Percentiles rank a stretch among this genome's conserved stretches.
phyloP scores from a whole-genome alignment of 1,284 basidiomycete genomes.

The Mycena citricolor region DNA sequence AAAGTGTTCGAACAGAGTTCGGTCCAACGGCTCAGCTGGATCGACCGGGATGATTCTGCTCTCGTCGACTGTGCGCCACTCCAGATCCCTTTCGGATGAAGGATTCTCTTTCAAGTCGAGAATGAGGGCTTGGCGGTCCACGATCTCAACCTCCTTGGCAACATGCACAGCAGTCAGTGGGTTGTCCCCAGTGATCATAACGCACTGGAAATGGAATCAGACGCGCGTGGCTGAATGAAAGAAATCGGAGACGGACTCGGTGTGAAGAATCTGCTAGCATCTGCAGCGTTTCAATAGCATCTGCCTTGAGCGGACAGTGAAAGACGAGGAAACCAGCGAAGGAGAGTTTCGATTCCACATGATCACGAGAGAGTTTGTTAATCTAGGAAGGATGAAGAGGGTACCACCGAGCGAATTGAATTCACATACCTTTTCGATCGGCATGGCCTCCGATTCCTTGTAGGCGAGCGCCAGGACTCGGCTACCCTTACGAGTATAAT shows the following conservation, averaged over 20 bases:
- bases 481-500: slow-evolving; percentile 87
- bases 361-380: slow-evolving; percentile 77
- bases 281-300: slow-evolving; percentile 85
- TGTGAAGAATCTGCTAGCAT: slow-evolving; percentile 95
- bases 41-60: slow-evolving; percentile 82
- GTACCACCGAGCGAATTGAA: background rate
- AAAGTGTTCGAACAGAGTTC: slow-evolving; percentile 75
- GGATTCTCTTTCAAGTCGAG: slow-evolving; percentile 86
- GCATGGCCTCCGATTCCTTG: slow-evolving; percentile 75
- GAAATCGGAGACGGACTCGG: slow-evolving; percentile 57
- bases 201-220: slow-evolving; percentile 54
- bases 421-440: slow-evolving; percentile 58
- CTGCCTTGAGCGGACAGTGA: slow-evolving; percentile 93
- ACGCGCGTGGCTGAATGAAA: background rate
- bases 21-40: slow-evolving; percentile 74
- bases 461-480: slow-evolving; percentile 87
- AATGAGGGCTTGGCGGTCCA: slow-evolving; percentile 90
- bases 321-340: slow-evolving; percentile 96
- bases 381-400: slow-evolving; percentile 53
- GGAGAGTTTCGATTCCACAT: slow-evolving; percentile 73
- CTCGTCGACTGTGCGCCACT: slow-evolving; percentile 93
- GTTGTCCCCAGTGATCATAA: slow-evolving; percentile 98
- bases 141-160: slow-evolving; percentile 91
- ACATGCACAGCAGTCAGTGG: slow-evolving; percentile 94
- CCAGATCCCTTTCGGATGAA: slow-evolving; percentile 68